A percentile compares a stretch with the other conserved stretches of the same genome.
phyloP scores from a whole-genome alignment of 2,329 filamentous ascomycete species.

The Aspergillus sp. region DNA sequence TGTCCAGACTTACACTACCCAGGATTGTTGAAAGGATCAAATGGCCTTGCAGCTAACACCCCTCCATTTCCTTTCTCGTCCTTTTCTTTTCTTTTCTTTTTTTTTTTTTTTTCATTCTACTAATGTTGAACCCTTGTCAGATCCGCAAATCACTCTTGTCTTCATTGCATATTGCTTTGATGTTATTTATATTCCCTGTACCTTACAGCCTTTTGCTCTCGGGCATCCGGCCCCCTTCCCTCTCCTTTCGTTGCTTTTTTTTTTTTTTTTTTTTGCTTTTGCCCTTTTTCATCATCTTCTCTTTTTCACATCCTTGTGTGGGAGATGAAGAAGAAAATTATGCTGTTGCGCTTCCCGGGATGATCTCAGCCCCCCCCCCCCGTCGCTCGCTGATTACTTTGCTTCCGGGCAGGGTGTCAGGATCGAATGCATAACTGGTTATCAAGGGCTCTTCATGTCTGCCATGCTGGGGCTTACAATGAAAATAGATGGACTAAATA shows the following conservation, averaged over 20 bases:
- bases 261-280: too few species aligned
- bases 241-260: not conserved
- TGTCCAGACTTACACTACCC: too few species aligned
- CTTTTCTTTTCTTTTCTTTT: conserved; percentile 10
- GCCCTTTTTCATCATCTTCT: not conserved
- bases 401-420: conserved; percentile 15
- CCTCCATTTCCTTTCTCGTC: not conserved
- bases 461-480: conserved; percentile 4
- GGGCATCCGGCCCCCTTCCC: too few species aligned
- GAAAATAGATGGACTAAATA: conserved; percentile 4
- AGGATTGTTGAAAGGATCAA: not conserved
- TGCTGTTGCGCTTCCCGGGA: conserved; percentile 19
- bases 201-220: not conserved
- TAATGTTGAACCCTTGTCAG: not conserved
- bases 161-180: too few species aligned
- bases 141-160: too few species aligned
- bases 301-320: conserved; percentile 17
- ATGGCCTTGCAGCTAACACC: not conserved
- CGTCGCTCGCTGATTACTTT: conserved; percentile 15
- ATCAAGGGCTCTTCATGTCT: conserved; percentile 14
- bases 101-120: conserved; percentile 9
- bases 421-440: conserved; percentile 21
- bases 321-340: conserved; percentile 10
- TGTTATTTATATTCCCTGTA: not conserved
- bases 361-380: conserved; percentile 17